Evolutionary conservation across 768 basidiomycete genomes (phyloP).

Genomic region (Cystofilobasidium capitatum): DNA sequence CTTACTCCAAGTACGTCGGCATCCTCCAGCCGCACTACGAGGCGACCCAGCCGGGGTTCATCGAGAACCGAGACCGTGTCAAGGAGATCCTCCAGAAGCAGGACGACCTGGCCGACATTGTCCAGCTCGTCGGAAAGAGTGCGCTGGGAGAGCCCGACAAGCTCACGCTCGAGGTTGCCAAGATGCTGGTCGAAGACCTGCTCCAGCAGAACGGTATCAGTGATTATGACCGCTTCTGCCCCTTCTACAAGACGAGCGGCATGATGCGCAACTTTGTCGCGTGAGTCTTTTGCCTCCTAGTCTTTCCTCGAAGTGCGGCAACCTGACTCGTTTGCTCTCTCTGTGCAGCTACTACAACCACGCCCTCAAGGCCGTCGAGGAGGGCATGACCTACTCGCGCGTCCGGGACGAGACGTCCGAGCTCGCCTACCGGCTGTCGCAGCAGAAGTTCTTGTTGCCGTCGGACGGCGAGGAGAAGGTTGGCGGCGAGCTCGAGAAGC

Average conservation of each 20-base stretch:
- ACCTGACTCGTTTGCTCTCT: neutral
- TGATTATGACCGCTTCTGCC: constrained; percentile 29
- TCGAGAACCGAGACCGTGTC: constrained; percentile 78
- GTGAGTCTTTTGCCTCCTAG: constrained; percentile 35
- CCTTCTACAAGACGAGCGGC: constrained; percentile 45
- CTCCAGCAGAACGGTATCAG: constrained; percentile 98
- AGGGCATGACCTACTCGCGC: constrained; percentile 53
- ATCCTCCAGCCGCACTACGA: constrained; percentile 90
- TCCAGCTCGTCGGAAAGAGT: constrained; percentile 97
- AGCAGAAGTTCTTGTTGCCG: constrained; percentile 98
- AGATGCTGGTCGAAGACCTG: constrained; percentile 60
- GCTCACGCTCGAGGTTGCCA: constrained; percentile 68
- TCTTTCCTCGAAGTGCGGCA: neutral
- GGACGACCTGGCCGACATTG: constrained; percentile 95
- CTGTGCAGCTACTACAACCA: constrained; percentile 42
- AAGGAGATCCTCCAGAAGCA: constrained; percentile 99
- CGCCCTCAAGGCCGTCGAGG: constrained; percentile 74
- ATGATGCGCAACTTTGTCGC: constrained; percentile 93
- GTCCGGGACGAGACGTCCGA: constrained; percentile 80
- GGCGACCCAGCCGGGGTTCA: constrained; percentile 80
- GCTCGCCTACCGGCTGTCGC: constrained; percentile 91
- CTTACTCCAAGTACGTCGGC: constrained; percentile 96
- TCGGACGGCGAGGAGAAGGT: constrained; percentile 79
- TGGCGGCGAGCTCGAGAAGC: constrained; percentile 66
- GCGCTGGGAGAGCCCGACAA: constrained; percentile 95